Evolutionary conservation across 345 rosid species (phyloP).

Genomic region (Eucalyptus sp.): DNA sequence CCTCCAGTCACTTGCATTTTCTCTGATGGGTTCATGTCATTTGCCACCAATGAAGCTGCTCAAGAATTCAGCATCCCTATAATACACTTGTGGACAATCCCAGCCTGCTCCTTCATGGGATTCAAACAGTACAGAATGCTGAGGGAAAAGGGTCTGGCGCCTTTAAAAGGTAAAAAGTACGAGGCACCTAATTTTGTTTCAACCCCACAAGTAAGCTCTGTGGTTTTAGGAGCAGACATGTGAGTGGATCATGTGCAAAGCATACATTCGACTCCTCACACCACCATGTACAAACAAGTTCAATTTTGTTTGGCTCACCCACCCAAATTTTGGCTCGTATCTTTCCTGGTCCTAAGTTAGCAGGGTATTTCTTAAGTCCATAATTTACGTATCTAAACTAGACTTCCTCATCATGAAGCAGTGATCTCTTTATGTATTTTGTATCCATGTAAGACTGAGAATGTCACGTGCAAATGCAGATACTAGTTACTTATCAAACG

Average conservation of each 20-base stretch:
- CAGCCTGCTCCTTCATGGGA: not conserved
- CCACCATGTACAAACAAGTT: not conserved
- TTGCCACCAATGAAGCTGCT: not conserved
- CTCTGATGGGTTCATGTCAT: not conserved
- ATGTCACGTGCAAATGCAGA: not conserved
- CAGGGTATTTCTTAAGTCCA: not conserved
- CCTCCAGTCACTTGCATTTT: not conserved
- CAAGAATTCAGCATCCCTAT: not conserved
- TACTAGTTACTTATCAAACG: not conserved
- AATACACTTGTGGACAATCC: not conserved
- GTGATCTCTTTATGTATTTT: not conserved
- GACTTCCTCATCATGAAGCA: not conserved
- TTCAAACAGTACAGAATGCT: not conserved
- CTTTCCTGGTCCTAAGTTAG: not conserved
- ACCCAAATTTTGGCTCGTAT: not conserved
- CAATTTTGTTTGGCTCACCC: not conserved
- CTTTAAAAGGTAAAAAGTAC: not conserved
- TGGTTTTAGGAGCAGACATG: not conserved
- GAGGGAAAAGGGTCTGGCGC: not conserved
- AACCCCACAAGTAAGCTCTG: not conserved
- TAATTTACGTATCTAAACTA: not conserved
- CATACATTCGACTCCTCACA: not conserved
- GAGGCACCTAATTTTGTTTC: not conserved
- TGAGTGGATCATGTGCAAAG: not conserved
- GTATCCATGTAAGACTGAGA: not conserved